Evolutionary conservation across 441 rosid genomes (phyloP).

Genomic region (Gossypium davidsonii): DNA sequence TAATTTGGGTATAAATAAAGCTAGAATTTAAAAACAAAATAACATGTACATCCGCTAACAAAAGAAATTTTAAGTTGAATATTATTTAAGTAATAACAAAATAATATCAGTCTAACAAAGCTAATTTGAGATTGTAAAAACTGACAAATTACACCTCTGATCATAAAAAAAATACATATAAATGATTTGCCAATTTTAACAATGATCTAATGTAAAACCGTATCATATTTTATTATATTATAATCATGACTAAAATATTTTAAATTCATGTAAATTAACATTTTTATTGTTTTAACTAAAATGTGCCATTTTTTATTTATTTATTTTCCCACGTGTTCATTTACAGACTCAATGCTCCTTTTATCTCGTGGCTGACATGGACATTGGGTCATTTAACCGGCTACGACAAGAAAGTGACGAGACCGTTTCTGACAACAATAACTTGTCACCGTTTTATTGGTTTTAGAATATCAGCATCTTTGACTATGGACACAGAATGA

Average conservation of each 20-base stretch:
- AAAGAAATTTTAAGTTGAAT: too few species aligned
- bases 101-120: too few species aligned
- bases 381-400: neutral
- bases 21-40: too few species aligned
- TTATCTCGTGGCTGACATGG: slow-evolving; percentile 9
- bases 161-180: too few species aligned
- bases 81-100: too few species aligned
- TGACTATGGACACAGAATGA: neutral
- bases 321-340: neutral
- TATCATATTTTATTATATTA: neutral
- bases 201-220: too few species aligned
- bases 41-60: too few species aligned
- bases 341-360: neutral
- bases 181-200: too few species aligned
- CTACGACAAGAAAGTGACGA: neutral
- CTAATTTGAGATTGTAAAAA: too few species aligned
- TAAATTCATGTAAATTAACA: neutral
- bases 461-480: neutral
- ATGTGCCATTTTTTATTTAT: neutral
- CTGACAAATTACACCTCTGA: too few species aligned
- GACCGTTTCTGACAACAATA: neutral
- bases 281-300: too few species aligned
- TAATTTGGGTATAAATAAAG: too few species aligned
- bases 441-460: slow-evolving; percentile 6
- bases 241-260: neutral